Base-by-base conservation (phyloP, 1,139 yeast species). In the Yamadazyma buinensis region DNA sequence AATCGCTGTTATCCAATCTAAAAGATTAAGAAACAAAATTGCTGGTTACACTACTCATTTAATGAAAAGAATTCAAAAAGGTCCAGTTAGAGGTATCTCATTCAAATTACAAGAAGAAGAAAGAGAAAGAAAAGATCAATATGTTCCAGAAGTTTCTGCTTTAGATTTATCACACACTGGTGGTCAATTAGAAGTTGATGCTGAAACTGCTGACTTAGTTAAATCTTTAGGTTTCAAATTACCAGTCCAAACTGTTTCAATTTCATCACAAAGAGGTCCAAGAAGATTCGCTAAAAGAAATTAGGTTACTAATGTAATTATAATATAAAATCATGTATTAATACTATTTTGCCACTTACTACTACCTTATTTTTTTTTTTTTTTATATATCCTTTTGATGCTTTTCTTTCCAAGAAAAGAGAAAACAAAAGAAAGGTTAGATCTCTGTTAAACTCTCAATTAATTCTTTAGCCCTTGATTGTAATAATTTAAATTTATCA, bases 21-120 rank as follows among this genome's bases (percentile, higher is more conserved):
- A 94, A 86, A 90, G 98, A 79, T 85, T 94, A 73, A 92, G 98
- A 83, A 94, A 94, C 94, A 92, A 92, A 88, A 94, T 92, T 67
- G 98, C 99, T 71, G 99, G 99, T 72, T 92, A 90, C 95, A 92
- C 98, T 76, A 92, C 98, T 67, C 99, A 92, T 77, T 84, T 92
- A 76, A 94, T 92, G 98, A 90, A 87, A 84, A 90, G 99, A 81
- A 92, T 92, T 68, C 98, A 94, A 78, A 92, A 92, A 83, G 99
- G 99, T 67, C 98, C 99, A 80, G 99, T 92, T 61, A 90, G 97
- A 84, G 99, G 99, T 80, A 94, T 92, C 61, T 92, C 98, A 63
- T 92, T 92, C 96, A 94, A 94, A 78, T 87, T 92, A 68, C 99
- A 92, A 82, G 99, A 92, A 80, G 99, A 92, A 79, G 99, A 94